Evolutionary conservation across 108 stramenopile species (phyloP).

Genomic region (Cyclostephanos tholiformis): DNA sequence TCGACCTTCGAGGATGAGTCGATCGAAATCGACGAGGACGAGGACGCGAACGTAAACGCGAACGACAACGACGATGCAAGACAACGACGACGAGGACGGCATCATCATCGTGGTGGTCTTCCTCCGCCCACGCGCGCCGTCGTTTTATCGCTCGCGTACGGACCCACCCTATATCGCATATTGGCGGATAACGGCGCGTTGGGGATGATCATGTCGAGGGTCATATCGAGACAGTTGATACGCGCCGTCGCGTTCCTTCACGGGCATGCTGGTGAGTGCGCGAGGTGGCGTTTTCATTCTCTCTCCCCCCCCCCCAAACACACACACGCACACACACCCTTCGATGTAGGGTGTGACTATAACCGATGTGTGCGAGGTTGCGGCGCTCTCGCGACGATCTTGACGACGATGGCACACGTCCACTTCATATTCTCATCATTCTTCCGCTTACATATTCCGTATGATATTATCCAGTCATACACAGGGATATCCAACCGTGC

Average conservation of each 20-base stretch:
- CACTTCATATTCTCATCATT: too few species aligned
- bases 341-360: too few species aligned
- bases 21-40: too few species aligned
- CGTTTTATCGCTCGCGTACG: conserved; percentile 45
- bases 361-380: too few species aligned
- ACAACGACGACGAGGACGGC: conserved; percentile 52
- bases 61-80: too few species aligned
- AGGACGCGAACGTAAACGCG: conserved; percentile 18
- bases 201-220: conserved; percentile 70
- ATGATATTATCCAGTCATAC: conserved; percentile 69
- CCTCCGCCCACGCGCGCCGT: conserved; percentile 4
- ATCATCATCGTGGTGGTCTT: conserved; percentile 44
- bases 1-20: too few species aligned
- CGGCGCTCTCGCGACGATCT: too few species aligned
- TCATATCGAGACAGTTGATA: conserved; percentile 70
- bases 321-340: too few species aligned
- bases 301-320: too few species aligned
- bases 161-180: conserved; percentile 70
- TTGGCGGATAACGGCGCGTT: conserved; percentile 81
- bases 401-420: too few species aligned
- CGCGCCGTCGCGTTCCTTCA: conserved; percentile 80
- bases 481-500: conserved; percentile 85
- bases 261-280: conserved; percentile 63
- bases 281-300: too few species aligned
- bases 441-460: too few species aligned